A percentile compares a stretch with the other conserved stretches of the same genome.
These are phyloP conservation scores for Trichothecium roseum DNA, from an alignment of 2,329 filamentous ascomycete genomes.

Conservation along the genomic window DNA sequence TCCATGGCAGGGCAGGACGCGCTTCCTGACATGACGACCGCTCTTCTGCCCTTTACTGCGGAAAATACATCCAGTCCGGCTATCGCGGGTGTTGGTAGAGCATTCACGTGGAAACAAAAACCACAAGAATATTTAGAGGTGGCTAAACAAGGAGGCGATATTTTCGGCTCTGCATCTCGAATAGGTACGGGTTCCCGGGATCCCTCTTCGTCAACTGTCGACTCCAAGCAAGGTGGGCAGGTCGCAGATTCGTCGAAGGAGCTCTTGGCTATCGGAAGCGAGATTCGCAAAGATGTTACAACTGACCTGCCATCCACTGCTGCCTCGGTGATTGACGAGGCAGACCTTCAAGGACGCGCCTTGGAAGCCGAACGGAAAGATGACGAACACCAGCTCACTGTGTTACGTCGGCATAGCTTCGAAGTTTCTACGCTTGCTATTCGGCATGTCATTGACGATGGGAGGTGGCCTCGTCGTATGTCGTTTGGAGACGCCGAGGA, in stretches of 20 bases:
- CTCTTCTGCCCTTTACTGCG: neutral
- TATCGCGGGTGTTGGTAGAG: slow-evolving; percentile 21
- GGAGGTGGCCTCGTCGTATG: slow-evolving; percentile 59
- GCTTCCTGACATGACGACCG: slow-evolving; percentile 21
- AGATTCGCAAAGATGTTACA: slow-evolving; percentile 30
- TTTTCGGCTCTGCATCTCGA: too few relatives aligned
- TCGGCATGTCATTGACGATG: slow-evolving; percentile 35
- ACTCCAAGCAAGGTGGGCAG: slow-evolving; percentile 8
- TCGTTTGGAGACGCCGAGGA: slow-evolving; percentile 70
- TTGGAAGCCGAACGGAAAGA: slow-evolving; percentile 35
- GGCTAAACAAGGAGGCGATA: slow-evolving; percentile 19
- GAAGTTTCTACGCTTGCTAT: slow-evolving; percentile 20
- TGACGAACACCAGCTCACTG: slow-evolving; percentile 31
- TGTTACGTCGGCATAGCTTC: slow-evolving; percentile 55
- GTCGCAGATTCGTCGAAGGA: slow-evolving; percentile 13
- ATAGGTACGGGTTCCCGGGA: slow-evolving; percentile 13
- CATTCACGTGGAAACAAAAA: slow-evolving; percentile 55
- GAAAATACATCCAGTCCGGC: slow-evolving; percentile 3
- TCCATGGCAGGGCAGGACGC: slow-evolving; percentile 36
- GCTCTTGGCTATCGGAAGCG: slow-evolving; percentile 22
- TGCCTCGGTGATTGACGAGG: slow-evolving; percentile 48
- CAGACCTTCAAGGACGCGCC: slow-evolving; percentile 45
- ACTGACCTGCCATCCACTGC: slow-evolving; percentile 40
- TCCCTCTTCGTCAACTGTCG: slow-evolving; percentile 15
- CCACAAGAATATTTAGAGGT: slow-evolving; percentile 46